These are phyloP conservation scores for Chaetomiaceae sp. DNA, from an alignment of 2,329 filamentous ascomycete genomes.

Conservation along the genomic window DNA sequence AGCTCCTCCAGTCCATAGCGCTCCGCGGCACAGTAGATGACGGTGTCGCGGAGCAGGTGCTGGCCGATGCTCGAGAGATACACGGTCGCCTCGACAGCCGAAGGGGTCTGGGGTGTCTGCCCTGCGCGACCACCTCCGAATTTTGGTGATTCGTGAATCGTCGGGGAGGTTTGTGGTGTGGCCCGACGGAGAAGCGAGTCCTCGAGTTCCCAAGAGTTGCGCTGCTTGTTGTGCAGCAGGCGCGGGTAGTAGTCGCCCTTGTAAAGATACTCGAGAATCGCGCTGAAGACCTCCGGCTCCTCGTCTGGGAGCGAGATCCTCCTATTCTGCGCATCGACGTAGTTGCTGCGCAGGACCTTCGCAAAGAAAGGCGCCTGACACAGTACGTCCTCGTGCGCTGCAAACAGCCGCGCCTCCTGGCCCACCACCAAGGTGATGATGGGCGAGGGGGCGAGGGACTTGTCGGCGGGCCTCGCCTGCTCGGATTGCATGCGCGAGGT, in stretches of 20 bases:
- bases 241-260: slow-evolving; percentile 94
- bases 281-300: slow-evolving; percentile 90
- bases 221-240: slow-evolving; percentile 79
- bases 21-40: slow-evolving; percentile 89
- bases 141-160: slow-evolving; percentile 40
- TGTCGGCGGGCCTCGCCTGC: slow-evolving; percentile 32
- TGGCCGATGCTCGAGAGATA: slow-evolving; percentile 70
- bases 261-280: slow-evolving; percentile 93
- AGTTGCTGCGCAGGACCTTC: slow-evolving; percentile 65
- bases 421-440: slow-evolving; percentile 87
- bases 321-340: slow-evolving; percentile 71
- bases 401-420: slow-evolving; percentile 81
- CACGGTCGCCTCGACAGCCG: slow-evolving; percentile 69
- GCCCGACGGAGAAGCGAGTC: slow-evolving; percentile 47
- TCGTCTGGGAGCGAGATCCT: slow-evolving; percentile 68
- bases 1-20: slow-evolving; percentile 88
- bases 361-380: slow-evolving; percentile 81
- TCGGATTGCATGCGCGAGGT: slow-evolving; percentile 37
- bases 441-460: slow-evolving; percentile 50
- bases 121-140: slow-evolving; percentile 42
- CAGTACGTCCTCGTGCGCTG: slow-evolving; percentile 90
- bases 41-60: slow-evolving; percentile 83
- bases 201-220: slow-evolving; percentile 87
- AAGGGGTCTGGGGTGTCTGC: slow-evolving; percentile 52
- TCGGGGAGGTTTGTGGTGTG: slow-evolving; percentile 49